Evolutionary conservation across 306 rosid genomes (phyloP), one percentile per base, ranked within the genome.

Genomic region (Fragaria ananassa): DNA sequence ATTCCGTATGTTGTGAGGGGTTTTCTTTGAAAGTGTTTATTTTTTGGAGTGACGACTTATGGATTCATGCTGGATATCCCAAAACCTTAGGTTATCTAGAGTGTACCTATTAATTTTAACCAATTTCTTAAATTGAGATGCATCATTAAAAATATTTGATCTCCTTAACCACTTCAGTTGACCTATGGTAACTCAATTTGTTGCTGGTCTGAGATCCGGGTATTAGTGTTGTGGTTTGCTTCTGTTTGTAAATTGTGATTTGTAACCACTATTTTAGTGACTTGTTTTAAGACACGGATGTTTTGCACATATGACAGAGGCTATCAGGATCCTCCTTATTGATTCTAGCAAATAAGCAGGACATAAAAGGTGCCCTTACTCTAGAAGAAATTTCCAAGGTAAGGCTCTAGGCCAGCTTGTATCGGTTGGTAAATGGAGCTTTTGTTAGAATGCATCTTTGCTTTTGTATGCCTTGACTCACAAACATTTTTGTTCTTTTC

Each of bases 311-410:
- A 44, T 75, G 44, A 70, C 89, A 90, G 94, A 93, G 98, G 82
- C 85, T 93, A 35, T 90, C 98, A 65, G 96, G 96, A 81, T 72
- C 95, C 39, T 91, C 97, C n/a, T 85, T 93, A 75, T 83, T 93
- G 74, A 88, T 93, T 75, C 89, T 93, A 12, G 97, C 98, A 70
- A 93, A 93, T 82, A 93, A 93, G 87, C 97, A 93, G 77, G 98
- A 93, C 74, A 93, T 91, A 21, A 88, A 88, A 83, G 96, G 98
- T 27, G 90, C 92, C 69, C 92, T 93, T 76, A 50, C 87, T 23
- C 98, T 92, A 0, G 84, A 84, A 45, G 97, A 93, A 74, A 89
- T 93, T 83, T 90, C 96, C n/a, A 86, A 87, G 78, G 97, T 89
- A 83, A 80, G 88, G 68, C 67, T 27, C 21, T 68, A 45, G 73